phyloP scores from a whole-genome alignment of 2,329 filamentous ascomycete species.

The Drechslerella stenobrocha region DNA sequence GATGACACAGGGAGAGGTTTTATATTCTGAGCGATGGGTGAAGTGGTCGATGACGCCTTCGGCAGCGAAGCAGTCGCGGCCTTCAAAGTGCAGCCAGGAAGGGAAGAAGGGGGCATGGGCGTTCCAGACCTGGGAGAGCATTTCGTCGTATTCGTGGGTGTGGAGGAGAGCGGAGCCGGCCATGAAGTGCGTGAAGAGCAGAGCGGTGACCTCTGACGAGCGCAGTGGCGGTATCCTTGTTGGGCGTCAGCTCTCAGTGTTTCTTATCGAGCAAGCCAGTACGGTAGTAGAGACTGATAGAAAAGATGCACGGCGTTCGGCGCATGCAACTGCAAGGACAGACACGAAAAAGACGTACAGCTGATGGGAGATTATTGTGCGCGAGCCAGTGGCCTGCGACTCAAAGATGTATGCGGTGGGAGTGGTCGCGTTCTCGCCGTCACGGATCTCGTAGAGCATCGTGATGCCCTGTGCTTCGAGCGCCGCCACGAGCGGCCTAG shows the following conservation, averaged over 20 bases:
- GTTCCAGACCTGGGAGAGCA: slow-evolving; percentile 42
- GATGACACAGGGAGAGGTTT: slow-evolving; percentile 15
- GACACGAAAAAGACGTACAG: no score
- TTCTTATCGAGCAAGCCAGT: no score
- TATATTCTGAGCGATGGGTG: slow-evolving; percentile 10
- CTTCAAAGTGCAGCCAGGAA: slow-evolving; percentile 51
- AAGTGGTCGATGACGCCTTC: slow-evolving; percentile 38
- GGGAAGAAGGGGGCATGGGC: slow-evolving; percentile 38
- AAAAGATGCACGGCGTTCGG: no score
- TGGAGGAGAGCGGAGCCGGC: slow-evolving; percentile 22
- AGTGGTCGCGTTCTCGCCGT: slow-evolving; percentile 24
- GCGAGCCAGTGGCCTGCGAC: slow-evolving; percentile 36
- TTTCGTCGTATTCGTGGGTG: slow-evolving; percentile 35
- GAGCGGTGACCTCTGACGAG: slow-evolving; percentile 25
- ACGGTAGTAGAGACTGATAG: no score
- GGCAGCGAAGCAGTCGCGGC: slow-evolving; percentile 48
- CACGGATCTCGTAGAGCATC: slow-evolving; percentile 39
- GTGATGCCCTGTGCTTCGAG: slow-evolving; percentile 43
- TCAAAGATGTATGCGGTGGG: slow-evolving; percentile 50
- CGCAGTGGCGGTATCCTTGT: slow-evolving; percentile 21
- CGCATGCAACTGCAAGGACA: no score
- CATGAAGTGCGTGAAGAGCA: slow-evolving; percentile 41
- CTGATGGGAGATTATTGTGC: slow-evolving; percentile 49
- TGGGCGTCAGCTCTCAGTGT: no score
- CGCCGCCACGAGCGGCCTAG: slow-evolving; percentile 38